Conservation (phyloP, 2,329 filamentous ascomycete genomes). For the Lachnellula hyalina region DNA sequence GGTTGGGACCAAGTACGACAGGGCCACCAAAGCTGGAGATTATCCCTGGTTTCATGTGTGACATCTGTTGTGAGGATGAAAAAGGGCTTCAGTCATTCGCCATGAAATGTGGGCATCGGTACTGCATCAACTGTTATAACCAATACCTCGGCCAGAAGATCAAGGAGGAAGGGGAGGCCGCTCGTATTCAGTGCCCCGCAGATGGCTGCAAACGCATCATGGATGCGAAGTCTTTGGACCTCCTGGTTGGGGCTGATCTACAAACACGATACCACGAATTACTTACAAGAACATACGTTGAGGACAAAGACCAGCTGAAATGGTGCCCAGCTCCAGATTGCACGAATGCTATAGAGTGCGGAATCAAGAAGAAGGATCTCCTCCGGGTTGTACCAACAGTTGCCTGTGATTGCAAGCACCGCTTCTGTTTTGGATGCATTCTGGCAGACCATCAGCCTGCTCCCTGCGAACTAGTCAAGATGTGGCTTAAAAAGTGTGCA, state of each 20-base stretch:
- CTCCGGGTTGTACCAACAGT: constrained; percentile 85
- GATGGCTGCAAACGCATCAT: constrained; percentile 86
- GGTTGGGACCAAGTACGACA: constrained; percentile 62
- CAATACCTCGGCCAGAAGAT: constrained; percentile 94
- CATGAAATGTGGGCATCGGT: constrained; percentile 91
- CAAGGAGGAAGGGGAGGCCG: constrained; percentile 88
- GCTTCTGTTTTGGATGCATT: constrained; percentile 94
- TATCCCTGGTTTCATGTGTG: constrained; percentile 76
- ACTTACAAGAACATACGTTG: constrained; percentile 89
- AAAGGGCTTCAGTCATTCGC: constrained; percentile 76
- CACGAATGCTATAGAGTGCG: constrained; percentile 84
- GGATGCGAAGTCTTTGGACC: constrained; percentile 78
- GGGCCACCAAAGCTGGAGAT: constrained; percentile 62
- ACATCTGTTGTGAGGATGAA: constrained; percentile 93
- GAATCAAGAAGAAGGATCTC: constrained; percentile 81
- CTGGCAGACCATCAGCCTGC: constrained; percentile 88
- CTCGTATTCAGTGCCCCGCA: constrained; percentile 87
- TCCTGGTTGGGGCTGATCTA: constrained; percentile 60
- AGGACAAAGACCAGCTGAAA: constrained; percentile 91
- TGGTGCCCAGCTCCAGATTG: constrained; percentile 99
- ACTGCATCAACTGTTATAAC: constrained; percentile 86
- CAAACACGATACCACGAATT: constrained; percentile 70
- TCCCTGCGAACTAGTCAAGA: constrained; percentile 85
- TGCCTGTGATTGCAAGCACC: constrained; percentile 73
- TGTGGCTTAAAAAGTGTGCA: constrained; percentile 96